phyloP scores from a whole-genome alignment of 1,139 yeast species.

The Pichia sp. region DNA sequence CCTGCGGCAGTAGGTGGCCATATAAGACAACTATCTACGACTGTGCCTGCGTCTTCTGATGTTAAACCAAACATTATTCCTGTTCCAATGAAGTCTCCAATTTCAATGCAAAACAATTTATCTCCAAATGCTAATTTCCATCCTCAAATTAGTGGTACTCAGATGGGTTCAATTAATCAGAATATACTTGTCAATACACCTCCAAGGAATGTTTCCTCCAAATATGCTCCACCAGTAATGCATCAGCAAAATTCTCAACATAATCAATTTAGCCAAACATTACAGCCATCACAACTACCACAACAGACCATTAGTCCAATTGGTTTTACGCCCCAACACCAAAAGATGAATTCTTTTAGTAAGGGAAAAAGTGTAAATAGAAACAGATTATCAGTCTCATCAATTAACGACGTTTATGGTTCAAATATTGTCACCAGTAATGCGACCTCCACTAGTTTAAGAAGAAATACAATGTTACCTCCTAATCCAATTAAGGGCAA shows the following conservation, averaged over 20 bases:
- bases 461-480: conserved; percentile 21
- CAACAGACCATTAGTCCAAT: neutral
- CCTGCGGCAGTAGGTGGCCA: conserved; percentile 29
- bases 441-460: conserved; percentile 18
- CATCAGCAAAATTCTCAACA: conserved; percentile 3
- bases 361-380: conserved; percentile 1
- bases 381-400: conserved; percentile 11
- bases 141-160: too few species aligned
- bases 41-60: conserved; percentile 14
- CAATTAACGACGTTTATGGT: conserved; percentile 25
- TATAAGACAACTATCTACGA: conserved; percentile 21
- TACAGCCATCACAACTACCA: neutral
- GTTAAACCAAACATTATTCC: conserved; percentile 25
- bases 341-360: conserved; percentile 1
- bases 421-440: conserved; percentile 21
- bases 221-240: conserved; percentile 1
- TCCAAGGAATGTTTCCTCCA: neutral
- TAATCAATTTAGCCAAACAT: conserved; percentile 5
- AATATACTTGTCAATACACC: neutral
- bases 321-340: neutral
- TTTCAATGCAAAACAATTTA: conserved; percentile 1
- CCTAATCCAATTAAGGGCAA: conserved; percentile 15
- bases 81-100: conserved; percentile 24
- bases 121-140: neutral
- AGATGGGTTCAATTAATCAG: too few species aligned